Percentiles rank a stretch among this genome's conserved stretches.
These are phyloP conservation scores for Yamadazyma sp. DNA, from an alignment of 1,139 yeast species.

Conservation along the genomic window DNA sequence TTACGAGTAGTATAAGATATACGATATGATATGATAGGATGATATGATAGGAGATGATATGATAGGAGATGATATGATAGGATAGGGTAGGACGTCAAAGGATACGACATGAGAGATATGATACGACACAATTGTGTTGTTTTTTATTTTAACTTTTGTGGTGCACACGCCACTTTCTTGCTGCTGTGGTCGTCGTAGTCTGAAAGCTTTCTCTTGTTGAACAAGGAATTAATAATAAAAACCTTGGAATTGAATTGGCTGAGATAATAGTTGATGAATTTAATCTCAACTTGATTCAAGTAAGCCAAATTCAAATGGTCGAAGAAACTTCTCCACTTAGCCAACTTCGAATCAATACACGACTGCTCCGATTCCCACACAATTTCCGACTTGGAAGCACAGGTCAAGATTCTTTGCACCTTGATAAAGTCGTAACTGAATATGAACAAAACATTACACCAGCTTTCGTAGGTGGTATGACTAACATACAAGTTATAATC, in stretches of 20 bases:
- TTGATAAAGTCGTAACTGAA: conserved; percentile 47
- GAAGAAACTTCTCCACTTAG: conserved; percentile 35
- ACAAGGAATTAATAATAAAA: conserved; percentile 19
- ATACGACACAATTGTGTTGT: too few species aligned
- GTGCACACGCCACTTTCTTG: conserved; percentile 12
- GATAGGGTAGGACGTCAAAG: too few species aligned
- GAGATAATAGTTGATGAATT: conserved; percentile 31
- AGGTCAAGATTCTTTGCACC: conserved; percentile 21
- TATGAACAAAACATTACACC: conserved; percentile 50
- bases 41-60: too few species aligned
- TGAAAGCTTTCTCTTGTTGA: conserved; percentile 22
- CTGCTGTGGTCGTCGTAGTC: conserved; percentile 12
- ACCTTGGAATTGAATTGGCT: conserved; percentile 38
- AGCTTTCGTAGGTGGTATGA: conserved; percentile 50
- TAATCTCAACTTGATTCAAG: conserved; percentile 24
- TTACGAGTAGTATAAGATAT: conserved; percentile 7
- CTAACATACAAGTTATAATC: conserved; percentile 58
- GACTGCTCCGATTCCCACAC: conserved; percentile 29
- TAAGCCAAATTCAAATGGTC: conserved; percentile 19
- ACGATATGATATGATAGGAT: too few species aligned
- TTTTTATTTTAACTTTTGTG: too few species aligned
- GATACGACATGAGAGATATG: too few species aligned
- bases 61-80: too few species aligned
- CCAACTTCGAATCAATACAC: conserved; percentile 23
- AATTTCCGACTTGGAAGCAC: conserved; percentile 21